phyloP scores from a whole-genome alignment of 345 rosid species.

The Cardamine occulta region DNA sequence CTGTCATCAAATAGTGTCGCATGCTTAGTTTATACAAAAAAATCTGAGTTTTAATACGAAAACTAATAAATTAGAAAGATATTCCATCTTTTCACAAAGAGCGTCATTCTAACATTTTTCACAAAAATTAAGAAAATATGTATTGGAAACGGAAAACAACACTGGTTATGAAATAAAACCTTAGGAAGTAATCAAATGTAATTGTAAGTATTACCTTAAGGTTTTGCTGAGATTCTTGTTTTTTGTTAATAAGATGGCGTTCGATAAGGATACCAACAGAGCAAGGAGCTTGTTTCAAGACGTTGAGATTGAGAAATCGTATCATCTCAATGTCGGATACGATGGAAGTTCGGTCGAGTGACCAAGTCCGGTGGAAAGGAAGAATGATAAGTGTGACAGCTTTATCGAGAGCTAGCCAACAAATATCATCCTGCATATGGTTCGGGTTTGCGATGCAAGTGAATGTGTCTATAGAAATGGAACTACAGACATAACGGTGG shows the following conservation, averaged over 20 bases:
- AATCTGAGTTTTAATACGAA: too few species aligned
- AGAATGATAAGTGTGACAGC: constrained; percentile 52
- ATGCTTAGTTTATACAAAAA: neutral
- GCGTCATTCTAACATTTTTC: too few species aligned
- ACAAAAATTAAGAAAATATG: too few species aligned
- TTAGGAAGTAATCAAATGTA: neutral
- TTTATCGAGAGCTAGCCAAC: constrained; percentile 58
- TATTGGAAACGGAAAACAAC: too few species aligned
- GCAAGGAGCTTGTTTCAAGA: constrained; percentile 67
- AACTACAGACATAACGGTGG: constrained; percentile 35
- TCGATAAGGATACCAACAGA: constrained; percentile 60
- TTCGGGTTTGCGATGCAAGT: constrained; percentile 42
- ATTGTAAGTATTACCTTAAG: constrained; percentile 26
- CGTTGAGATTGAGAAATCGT: constrained; percentile 46
- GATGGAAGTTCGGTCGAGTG: constrained; percentile 41
- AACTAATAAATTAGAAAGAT: neutral
- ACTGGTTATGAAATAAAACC: too few species aligned
- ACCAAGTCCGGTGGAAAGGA: constrained; percentile 70
- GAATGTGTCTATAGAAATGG: constrained; percentile 43
- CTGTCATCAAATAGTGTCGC: neutral
- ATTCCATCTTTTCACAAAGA: too few species aligned
- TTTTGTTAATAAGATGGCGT: constrained; percentile 16
- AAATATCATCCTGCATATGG: constrained; percentile 65
- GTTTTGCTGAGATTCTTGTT: constrained; percentile 10
- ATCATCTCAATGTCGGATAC: constrained; percentile 42